These are phyloP conservation scores for Amaranthus tricolor DNA, from an alignment of 179 eudicot species.

Conservation along the genomic window DNA sequence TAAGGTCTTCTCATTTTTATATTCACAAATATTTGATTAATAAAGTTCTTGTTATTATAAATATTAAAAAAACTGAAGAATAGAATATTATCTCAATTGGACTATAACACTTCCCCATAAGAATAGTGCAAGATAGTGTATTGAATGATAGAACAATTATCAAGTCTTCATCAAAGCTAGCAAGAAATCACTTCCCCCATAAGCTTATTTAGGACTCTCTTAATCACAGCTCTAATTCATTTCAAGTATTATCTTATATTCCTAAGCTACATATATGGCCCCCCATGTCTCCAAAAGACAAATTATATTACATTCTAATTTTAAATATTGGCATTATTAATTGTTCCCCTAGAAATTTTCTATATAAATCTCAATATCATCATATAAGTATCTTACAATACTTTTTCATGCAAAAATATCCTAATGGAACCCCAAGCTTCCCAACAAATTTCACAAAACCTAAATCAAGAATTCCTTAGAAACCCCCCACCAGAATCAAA, in stretches of 20 bases:
- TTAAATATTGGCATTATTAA: background rate
- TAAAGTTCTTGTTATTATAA: too few species aligned
- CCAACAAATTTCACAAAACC: slow-evolving; percentile 24
- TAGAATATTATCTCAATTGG: too few species aligned
- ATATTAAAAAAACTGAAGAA: too few species aligned
- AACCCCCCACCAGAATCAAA: slow-evolving; percentile 16
- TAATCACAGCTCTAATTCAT: slow-evolving; percentile 11
- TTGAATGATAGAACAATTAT: too few species aligned
- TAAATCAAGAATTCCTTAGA: slow-evolving; percentile 21
- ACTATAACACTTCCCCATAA: too few species aligned
- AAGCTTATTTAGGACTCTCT: slow-evolving; percentile 9
- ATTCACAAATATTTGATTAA: too few species aligned
- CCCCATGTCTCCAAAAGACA: slow-evolving; percentile 17
- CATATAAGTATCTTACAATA: background rate
- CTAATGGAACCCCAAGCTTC: slow-evolving; percentile 40
- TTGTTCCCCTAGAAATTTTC: too few species aligned
- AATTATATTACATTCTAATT: slow-evolving; percentile 2
- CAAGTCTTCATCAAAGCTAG: too few species aligned
- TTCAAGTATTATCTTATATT: background rate
- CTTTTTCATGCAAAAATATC: background rate
- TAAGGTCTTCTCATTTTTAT: too few species aligned
- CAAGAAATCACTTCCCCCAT: slow-evolving; percentile 7
- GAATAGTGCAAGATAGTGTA: too few species aligned
- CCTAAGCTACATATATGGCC: slow-evolving; percentile 8
- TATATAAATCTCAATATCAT: background rate